These are phyloP conservation scores for Picea glauca DNA, from an alignment of 75 land plant species.

Conservation along the genomic window DNA sequence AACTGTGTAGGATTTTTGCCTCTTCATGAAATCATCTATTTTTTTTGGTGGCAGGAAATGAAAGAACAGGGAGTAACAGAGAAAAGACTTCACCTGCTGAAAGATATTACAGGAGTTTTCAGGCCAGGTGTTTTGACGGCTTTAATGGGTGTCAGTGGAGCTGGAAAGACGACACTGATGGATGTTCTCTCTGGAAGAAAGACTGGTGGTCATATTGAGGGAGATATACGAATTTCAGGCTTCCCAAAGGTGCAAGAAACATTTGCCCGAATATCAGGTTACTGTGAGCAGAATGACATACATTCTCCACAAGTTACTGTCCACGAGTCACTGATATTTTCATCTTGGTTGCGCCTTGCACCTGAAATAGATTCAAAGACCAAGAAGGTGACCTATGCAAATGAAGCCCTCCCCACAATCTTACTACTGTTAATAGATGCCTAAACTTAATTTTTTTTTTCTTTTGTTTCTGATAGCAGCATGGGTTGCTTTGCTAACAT, in stretches of 20 bases:
- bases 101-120: conserved; percentile 65
- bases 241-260: conserved; percentile 78
- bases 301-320: conserved; percentile 84
- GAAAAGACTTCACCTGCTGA: conserved; percentile 63
- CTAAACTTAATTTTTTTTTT: background rate
- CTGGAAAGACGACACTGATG: conserved; percentile 94
- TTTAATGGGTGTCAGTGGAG: conserved; percentile 88
- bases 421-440: too few relatives aligned
- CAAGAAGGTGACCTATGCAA: conserved; percentile 8
- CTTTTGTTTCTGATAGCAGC: background rate
- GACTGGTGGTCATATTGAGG: conserved; percentile 86
- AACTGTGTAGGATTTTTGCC: conserved; percentile 8
- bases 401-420: too few relatives aligned
- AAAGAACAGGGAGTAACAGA: conserved; percentile 75
- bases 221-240: conserved; percentile 75
- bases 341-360: conserved; percentile 21
- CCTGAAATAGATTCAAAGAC: conserved; percentile 4
- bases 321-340: conserved; percentile 43
- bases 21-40: background rate
- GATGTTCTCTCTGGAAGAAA: conserved; percentile 85
- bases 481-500: background rate
- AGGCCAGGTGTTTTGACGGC: conserved; percentile 82
- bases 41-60: conserved; percentile 39
- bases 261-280: conserved; percentile 78
- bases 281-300: conserved; percentile 80